phyloP scores from a whole-genome alignment of 768 basidiomycete species.

The Leccinum sublutescens region DNA sequence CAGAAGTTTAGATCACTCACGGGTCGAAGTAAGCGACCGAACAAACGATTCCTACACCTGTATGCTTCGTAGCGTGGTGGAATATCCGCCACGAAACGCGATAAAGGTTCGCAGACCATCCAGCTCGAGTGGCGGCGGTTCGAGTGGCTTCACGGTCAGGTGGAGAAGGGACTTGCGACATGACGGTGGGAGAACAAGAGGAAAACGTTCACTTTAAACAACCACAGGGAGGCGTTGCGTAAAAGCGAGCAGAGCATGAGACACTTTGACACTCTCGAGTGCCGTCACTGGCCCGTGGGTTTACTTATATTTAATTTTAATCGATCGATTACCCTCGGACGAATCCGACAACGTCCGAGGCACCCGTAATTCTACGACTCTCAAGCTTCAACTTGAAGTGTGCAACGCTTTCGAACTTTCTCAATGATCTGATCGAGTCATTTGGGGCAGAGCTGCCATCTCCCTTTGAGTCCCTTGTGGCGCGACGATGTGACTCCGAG shows the following conservation, averaged over 20 bases:
- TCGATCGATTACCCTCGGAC: too few species aligned
- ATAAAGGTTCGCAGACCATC: slow-evolving; percentile 23
- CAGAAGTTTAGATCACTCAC: slow-evolving; percentile 40
- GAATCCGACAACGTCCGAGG: too few species aligned
- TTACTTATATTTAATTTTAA: too few species aligned
- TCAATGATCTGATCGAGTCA: too few species aligned
- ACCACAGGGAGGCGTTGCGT: background rate
- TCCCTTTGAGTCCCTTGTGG: too few species aligned
- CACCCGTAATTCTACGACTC: too few species aligned
- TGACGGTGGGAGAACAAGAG: slow-evolving; percentile 3
- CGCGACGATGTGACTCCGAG: too few species aligned
- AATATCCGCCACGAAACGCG: slow-evolving; percentile 32
- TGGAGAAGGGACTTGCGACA: slow-evolving; percentile 10
- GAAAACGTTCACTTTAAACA: background rate
- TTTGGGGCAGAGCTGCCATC: too few species aligned
- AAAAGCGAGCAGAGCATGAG: background rate
- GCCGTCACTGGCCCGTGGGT: too few species aligned
- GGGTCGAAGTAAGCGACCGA: slow-evolving; percentile 89
- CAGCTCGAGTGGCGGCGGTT: background rate
- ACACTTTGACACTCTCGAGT: too few species aligned
- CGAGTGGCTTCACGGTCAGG: slow-evolving; percentile 4
- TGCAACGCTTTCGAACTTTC: too few species aligned
- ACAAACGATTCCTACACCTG: slow-evolving; percentile 83
- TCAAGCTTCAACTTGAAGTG: too few species aligned
- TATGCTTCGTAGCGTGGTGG: slow-evolving; percentile 61